phyloP scores from a whole-genome alignment of 1,284 basidiomycete species.

The Ganoderma lingzhi region DNA sequence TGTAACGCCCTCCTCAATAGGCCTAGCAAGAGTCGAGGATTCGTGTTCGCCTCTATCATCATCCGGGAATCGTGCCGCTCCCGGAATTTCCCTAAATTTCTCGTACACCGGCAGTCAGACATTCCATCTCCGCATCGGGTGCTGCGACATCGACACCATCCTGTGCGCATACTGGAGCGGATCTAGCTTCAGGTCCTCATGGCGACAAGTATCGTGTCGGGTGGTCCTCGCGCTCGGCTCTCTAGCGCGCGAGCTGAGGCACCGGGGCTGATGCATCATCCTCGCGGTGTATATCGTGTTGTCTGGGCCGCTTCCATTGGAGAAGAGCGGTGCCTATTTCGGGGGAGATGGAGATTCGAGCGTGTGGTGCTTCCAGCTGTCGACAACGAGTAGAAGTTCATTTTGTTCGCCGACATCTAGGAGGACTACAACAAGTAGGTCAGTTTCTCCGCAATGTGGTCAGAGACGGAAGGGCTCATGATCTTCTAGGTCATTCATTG shows the following conservation, averaged over 20 bases:
- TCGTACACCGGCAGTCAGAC: slow-evolving; percentile 30
- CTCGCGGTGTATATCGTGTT: slow-evolving; percentile 31
- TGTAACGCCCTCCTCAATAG: too few species aligned
- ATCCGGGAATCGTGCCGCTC: not conserved
- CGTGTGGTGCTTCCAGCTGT: slow-evolving; percentile 29
- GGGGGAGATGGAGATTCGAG: slow-evolving; percentile 11
- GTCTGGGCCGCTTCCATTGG: slow-evolving; percentile 23
- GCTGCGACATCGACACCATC: slow-evolving; percentile 13
- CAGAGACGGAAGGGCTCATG: too few species aligned
- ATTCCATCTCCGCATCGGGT: slow-evolving; percentile 25
- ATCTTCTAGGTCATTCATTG: not conserved
- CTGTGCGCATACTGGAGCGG: slow-evolving; percentile 22
- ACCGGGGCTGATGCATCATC: slow-evolving; percentile 36
- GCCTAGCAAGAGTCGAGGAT: too few species aligned
- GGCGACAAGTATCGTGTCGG: slow-evolving; percentile 31
- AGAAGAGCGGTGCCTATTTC: slow-evolving; percentile 28
- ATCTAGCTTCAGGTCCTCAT: slow-evolving; percentile 24
- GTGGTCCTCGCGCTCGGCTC: slow-evolving; percentile 17
- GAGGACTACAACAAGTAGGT: slow-evolving; percentile 6
- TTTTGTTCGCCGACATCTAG: slow-evolving; percentile 15
- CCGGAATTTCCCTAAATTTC: slow-evolving; percentile 27
- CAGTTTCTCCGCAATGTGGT: not conserved
- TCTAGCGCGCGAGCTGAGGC: slow-evolving; percentile 27
- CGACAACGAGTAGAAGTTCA: slow-evolving; percentile 24
- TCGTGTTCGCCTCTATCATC: not conserved